Evolutionary conservation across 2,329 filamentous ascomycete genomes (phyloP).

Genomic region (Zymoseptoria passerinii): DNA sequence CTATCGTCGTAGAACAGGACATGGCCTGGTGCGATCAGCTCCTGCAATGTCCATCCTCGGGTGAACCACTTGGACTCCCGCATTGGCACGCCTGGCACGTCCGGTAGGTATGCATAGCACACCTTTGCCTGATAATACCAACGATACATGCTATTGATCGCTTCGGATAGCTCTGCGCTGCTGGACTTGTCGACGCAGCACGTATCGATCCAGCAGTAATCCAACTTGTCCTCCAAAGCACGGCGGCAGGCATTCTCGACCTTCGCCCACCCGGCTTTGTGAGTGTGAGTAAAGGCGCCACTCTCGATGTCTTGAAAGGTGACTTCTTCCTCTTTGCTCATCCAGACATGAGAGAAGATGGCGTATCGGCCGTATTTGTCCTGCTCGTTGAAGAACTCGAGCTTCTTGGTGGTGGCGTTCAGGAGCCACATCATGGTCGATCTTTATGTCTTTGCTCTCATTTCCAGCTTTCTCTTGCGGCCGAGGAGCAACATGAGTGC

Average conservation of each 20-base stretch:
- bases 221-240: conserved; percentile 20
- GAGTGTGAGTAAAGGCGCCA: neutral
- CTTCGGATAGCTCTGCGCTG: conserved; percentile 31
- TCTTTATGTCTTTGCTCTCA: neutral
- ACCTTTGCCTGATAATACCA: conserved; percentile 31
- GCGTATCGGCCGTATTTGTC: conserved; percentile 18
- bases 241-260: conserved; percentile 15
- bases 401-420: conserved; percentile 8
- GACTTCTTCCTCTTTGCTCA: conserved; percentile 14
- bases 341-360: conserved; percentile 22
- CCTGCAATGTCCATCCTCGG: conserved; percentile 20
- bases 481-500: too few relatives aligned
- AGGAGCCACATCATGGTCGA: conserved; percentile 15
- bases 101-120: conserved; percentile 30
- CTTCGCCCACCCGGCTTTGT: conserved; percentile 18
- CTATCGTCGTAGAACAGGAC: conserved; percentile 13
- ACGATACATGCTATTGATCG: conserved; percentile 23
- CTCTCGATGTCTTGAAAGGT: conserved; percentile 17
- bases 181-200: conserved; percentile 34
- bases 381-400: conserved; percentile 13
- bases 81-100: conserved; percentile 5
- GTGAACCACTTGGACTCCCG: conserved; percentile 14
- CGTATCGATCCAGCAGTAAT: conserved; percentile 34
- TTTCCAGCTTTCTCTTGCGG: too few relatives aligned
- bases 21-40: conserved; percentile 18